These are phyloP conservation scores for Saturnispora silvae DNA, from an alignment of 805 yeast genomes.

Conservation along the genomic window DNA sequence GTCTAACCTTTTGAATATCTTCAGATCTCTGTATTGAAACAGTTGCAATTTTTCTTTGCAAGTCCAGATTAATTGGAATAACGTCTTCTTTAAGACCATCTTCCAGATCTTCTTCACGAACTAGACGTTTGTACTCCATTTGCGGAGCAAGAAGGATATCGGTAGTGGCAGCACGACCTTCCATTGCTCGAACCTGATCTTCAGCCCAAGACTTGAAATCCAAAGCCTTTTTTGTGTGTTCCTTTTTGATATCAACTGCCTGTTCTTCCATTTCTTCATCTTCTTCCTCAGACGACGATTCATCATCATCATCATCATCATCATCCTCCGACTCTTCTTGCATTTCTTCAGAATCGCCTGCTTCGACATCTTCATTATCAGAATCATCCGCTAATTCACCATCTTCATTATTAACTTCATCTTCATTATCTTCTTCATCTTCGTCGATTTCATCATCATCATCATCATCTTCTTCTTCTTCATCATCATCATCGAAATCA, in stretches of 20 bases:
- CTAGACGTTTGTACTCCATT: conserved; percentile 42
- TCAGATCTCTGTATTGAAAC: conserved; percentile 59
- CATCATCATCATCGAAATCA: conserved; percentile 37
- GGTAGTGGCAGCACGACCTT: conserved; percentile 40
- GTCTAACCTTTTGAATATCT: conserved; percentile 56
- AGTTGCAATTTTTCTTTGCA: conserved; percentile 50
- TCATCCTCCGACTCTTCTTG: conserved; percentile 21
- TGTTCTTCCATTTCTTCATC: conserved; percentile 21
- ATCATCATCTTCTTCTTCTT: conserved; percentile 18
- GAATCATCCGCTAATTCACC: conserved; percentile 5
- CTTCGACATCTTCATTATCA: conserved; percentile 20
- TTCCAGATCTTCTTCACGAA: conserved; percentile 61
- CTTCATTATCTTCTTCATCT: conserved; percentile 15
- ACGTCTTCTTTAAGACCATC: conserved; percentile 54
- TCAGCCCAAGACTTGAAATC: conserved; percentile 88
- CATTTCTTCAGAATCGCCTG: conserved; percentile 25
- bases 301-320: conserved; percentile 20
- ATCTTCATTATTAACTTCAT: conserved; percentile 10
- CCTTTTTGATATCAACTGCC: conserved; percentile 28
- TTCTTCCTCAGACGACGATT: conserved; percentile 24
- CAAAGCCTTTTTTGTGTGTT: conserved; percentile 40
- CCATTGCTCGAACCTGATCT: conserved; percentile 50
- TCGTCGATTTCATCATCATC: conserved; percentile 4
- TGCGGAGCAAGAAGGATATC: conserved; percentile 41
- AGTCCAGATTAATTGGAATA: conserved; percentile 45